Evolutionary conservation across 1,284 basidiomycete species (phyloP).

Genomic region (Microbotryum silenes-acaulis): DNA sequence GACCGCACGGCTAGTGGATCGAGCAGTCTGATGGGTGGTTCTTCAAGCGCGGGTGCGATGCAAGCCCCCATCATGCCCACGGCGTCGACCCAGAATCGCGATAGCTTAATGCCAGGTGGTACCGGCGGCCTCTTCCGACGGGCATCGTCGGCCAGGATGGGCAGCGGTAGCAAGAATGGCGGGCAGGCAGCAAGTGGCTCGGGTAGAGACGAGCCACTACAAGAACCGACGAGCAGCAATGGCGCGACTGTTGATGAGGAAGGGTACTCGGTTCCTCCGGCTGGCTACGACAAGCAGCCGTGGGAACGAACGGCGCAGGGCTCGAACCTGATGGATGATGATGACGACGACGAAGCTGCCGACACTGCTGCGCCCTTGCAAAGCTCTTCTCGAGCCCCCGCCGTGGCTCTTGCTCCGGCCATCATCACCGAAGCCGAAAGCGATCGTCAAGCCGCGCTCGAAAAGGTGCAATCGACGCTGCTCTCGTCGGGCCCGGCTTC

Average conservation of each 20-base stretch:
- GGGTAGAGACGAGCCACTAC: slow-evolving; percentile 1
- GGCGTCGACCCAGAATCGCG: slow-evolving; percentile 6
- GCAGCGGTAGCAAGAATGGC: not conserved
- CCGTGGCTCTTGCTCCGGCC: slow-evolving; percentile 39
- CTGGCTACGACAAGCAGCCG: slow-evolving; percentile 45
- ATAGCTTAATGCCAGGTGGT: slow-evolving; percentile 22
- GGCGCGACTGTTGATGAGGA: slow-evolving; percentile 44
- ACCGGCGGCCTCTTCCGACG: slow-evolving; percentile 20
- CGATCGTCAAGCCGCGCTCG: slow-evolving; percentile 46
- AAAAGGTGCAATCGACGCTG: slow-evolving; percentile 44
- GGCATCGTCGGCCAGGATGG: not conserved
- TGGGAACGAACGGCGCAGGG: slow-evolving; percentile 39
- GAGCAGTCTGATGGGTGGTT: slow-evolving; percentile 7
- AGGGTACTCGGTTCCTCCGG: slow-evolving; percentile 49
- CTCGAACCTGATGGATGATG: slow-evolving; percentile 39
- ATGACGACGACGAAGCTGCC: slow-evolving; percentile 29
- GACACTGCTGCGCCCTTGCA: slow-evolving; percentile 16
- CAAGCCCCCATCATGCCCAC: slow-evolving; percentile 8
- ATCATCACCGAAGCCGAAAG: slow-evolving; percentile 44
- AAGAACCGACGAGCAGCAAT: not conserved
- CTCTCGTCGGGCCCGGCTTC: slow-evolving; percentile 7
- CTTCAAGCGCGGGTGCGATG: not conserved
- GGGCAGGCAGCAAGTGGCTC: not conserved
- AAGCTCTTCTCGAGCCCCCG: slow-evolving; percentile 20
- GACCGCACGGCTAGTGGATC: not conserved